Percentiles rank a stretch among this genome's conserved stretches.
phyloP scores from a whole-genome alignment of 192 early-diverging fungal genomes.

The Coemansia sp. region DNA sequence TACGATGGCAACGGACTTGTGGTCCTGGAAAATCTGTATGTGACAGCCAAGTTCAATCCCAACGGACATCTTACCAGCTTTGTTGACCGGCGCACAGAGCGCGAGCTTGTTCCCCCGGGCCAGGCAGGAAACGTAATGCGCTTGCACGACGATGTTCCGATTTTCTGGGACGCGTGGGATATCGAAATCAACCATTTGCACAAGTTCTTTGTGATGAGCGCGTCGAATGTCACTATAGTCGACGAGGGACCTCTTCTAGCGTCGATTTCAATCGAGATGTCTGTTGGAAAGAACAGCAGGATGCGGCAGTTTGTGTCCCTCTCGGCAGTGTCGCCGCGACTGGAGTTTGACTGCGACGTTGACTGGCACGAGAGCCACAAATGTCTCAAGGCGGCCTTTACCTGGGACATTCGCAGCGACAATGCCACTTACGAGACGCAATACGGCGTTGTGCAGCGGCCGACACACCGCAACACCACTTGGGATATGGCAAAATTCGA shows the following conservation, averaged over 20 bases:
- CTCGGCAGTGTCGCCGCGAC: constrained; percentile 63
- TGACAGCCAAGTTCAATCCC: constrained; percentile 70
- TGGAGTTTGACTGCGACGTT: constrained; percentile 89
- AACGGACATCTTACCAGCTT: constrained; percentile 74
- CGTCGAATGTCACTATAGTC: constrained; percentile 50
- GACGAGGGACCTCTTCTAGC: constrained; percentile 84
- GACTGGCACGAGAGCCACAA: constrained; percentile 92
- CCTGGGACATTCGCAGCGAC: constrained; percentile 81
- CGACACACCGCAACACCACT: constrained; percentile 93
- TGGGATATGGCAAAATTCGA: constrained; percentile 92
- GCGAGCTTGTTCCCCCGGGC: constrained; percentile 54
- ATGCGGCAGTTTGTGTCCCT: constrained; percentile 78
- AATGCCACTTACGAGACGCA: constrained; percentile 93
- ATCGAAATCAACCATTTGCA: constrained; percentile 95
- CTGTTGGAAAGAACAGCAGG: constrained; percentile 65
- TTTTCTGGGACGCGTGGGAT: constrained; percentile 86
- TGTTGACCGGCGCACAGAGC: constrained; percentile 58
- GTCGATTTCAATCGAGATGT: constrained; percentile 66
- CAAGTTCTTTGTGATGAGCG: constrained; percentile 66
- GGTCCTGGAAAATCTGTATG: constrained; percentile 73
- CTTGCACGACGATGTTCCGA: constrained; percentile 83
- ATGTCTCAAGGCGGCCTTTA: constrained; percentile 91
- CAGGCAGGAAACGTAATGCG: constrained; percentile 66
- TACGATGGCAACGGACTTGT: constrained; percentile 24
- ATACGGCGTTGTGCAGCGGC: constrained; percentile 86